Conservation (phyloP, 768 basidiomycete species). For the Rhodotorula paludigena region DNA sequence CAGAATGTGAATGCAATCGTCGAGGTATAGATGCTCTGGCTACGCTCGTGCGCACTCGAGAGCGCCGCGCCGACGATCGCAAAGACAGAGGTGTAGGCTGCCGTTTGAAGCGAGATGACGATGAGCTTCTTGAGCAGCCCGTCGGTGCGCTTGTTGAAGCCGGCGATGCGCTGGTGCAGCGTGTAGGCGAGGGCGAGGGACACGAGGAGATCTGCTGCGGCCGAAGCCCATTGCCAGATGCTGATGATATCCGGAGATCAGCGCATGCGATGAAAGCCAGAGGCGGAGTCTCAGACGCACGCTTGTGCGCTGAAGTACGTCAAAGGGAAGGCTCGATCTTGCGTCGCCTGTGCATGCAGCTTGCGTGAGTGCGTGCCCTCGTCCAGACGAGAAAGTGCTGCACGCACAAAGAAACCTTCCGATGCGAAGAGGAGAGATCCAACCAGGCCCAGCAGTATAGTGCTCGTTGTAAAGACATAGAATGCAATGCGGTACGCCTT, state of each 20-base stretch:
- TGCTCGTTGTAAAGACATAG: neutral
- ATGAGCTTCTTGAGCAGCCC: slow-evolving; percentile 10
- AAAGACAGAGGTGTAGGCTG: slow-evolving; percentile 14
- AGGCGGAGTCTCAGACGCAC: neutral
- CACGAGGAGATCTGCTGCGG: slow-evolving; percentile 16
- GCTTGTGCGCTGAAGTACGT: slow-evolving; percentile 3
- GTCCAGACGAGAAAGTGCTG: no score
- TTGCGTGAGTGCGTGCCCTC: no score
- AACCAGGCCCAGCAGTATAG: slow-evolving; percentile 5
- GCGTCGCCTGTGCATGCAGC: no score
- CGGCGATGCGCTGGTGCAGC: slow-evolving; percentile 15
- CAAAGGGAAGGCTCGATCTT: neutral
- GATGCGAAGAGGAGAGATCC: slow-evolving; percentile 7
- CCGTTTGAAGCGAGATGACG: slow-evolving; percentile 7
- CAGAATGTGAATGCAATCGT: neutral
- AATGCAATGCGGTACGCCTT: neutral
- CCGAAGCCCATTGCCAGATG: slow-evolving; percentile 18
- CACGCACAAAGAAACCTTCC: slow-evolving; percentile 1
- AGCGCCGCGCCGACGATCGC: slow-evolving; percentile 3
- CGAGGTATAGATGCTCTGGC: neutral
- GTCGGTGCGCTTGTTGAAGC: slow-evolving; percentile 17
- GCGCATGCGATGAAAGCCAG: neutral
- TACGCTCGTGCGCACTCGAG: neutral
- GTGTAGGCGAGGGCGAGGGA: slow-evolving; percentile 16
- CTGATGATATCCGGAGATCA: neutral